Percentiles rank a stretch among this genome's conserved stretches.
Conservation (phyloP, 2,329 filamentous ascomycete species). For the Thielaviopsis cerberus region DNA sequence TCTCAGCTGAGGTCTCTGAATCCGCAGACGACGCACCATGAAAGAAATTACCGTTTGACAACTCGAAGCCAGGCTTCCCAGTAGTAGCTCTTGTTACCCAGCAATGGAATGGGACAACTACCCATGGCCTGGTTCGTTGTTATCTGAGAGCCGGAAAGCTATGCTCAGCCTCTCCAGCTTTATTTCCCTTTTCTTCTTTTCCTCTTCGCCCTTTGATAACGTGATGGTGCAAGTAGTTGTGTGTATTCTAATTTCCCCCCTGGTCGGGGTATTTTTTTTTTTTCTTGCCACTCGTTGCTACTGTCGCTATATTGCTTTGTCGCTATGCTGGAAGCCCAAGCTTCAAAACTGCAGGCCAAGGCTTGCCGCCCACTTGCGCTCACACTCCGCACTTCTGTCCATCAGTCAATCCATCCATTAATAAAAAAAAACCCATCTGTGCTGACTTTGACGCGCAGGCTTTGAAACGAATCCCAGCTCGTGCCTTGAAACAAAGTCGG, state of each 20-base stretch:
- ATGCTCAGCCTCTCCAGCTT: not conserved
- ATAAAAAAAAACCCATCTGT: not conserved
- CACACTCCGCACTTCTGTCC: not conserved
- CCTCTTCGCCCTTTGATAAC: not conserved
- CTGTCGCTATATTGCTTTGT: not conserved
- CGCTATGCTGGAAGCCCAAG: not conserved
- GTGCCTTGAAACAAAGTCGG: not conserved
- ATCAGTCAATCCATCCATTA: too few relatives aligned
- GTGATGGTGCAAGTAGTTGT: not conserved
- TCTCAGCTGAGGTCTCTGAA: not conserved
- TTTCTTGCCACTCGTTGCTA: not conserved
- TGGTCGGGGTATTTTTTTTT: not conserved
- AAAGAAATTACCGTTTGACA: not conserved
- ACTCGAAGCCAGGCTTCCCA: too few relatives aligned
- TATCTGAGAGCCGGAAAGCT: not conserved
- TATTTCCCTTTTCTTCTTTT: not conserved
- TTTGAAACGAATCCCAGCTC: not conserved
- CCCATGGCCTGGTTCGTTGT: not conserved
- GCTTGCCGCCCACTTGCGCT: not conserved
- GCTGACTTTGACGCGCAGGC: not conserved
- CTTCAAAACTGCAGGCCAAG: too few relatives aligned
- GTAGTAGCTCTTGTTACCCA: too few relatives aligned
- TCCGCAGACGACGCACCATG: not conserved
- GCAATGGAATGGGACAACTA: too few relatives aligned
- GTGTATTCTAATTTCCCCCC: not conserved